Conservation (phyloP, 805 yeast species). For the Candida loeiensis region DNA sequence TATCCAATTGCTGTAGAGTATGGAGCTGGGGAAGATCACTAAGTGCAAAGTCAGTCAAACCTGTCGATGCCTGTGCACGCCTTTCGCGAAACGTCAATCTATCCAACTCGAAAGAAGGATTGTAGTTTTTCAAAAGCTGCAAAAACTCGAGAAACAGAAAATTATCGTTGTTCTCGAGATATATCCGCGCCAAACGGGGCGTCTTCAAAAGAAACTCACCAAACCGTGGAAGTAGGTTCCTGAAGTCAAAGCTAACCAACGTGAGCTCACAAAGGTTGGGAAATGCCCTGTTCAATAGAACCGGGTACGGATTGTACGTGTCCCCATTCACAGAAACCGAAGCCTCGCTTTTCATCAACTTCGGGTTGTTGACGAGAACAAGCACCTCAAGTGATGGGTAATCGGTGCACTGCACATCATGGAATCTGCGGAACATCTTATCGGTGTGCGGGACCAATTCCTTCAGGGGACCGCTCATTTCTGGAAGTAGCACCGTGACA, state of each 20-base stretch:
- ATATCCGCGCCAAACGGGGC: conserved; percentile 18
- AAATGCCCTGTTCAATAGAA: conserved; percentile 19
- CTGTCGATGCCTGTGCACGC: conserved; percentile 17
- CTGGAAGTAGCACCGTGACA: conserved; percentile 18
- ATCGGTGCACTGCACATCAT: not conserved
- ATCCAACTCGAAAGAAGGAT: conserved; percentile 24
- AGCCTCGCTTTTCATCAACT: conserved; percentile 14
- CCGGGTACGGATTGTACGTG: conserved; percentile 25
- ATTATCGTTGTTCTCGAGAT: conserved; percentile 33
- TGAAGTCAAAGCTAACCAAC: conserved; percentile 32
- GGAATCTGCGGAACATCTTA: conserved; percentile 12
- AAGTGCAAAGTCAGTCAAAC: conserved; percentile 24
- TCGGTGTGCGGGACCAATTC: conserved; percentile 18
- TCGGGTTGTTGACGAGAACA: conserved; percentile 27
- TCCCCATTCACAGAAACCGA: conserved; percentile 10
- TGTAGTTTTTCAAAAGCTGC: conserved; percentile 25
- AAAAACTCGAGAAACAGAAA: conserved; percentile 26
- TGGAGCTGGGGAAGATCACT: conserved; percentile 23
- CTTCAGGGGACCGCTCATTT: conserved; percentile 16
- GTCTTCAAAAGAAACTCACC: conserved; percentile 25
- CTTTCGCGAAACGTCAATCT: conserved; percentile 32
- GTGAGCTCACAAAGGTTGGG: conserved; percentile 24
- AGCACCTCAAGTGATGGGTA: conserved; percentile 17
- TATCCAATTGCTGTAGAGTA: conserved; percentile 26
- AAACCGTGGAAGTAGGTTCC: conserved; percentile 21